Conservation (phyloP, 1,139 yeast species). For the Yamadazyma pseudoaaseri region DNA sequence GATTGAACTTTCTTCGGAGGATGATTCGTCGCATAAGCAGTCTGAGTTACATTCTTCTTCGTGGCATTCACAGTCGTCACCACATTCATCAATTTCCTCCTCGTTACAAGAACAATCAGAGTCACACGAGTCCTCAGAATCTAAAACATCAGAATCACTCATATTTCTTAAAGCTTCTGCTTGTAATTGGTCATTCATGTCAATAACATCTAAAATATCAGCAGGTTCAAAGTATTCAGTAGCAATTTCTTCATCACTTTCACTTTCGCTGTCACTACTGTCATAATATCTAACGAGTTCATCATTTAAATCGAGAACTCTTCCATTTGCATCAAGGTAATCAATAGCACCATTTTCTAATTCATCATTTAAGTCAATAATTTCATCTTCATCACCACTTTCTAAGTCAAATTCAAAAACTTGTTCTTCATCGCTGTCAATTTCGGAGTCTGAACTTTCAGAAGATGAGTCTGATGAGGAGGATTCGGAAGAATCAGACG, state of each 20-base stretch:
- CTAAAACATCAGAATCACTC: constrained; percentile 3
- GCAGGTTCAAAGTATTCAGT: constrained; percentile 23
- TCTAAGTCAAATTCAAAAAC: constrained; percentile 18
- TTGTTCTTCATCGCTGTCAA: constrained; percentile 14
- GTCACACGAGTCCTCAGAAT: constrained; percentile 11
- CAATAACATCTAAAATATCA: constrained; percentile 33
- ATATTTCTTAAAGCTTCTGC: constrained; percentile 26
- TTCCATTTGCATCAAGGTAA: constrained; percentile 34
- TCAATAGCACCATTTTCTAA: constrained; percentile 36
- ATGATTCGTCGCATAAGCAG: constrained; percentile 16
- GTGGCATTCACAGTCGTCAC: too few species aligned
- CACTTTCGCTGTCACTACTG: constrained; percentile 18
- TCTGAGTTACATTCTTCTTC: constrained; percentile 11
- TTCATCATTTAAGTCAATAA: constrained; percentile 37
- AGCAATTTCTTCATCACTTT: constrained; percentile 4
- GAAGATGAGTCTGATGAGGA: constrained; percentile 5
- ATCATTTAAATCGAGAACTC: constrained; percentile 39
- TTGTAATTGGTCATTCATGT: constrained; percentile 36
- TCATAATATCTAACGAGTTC: constrained; percentile 42
- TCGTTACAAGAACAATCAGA: constrained; percentile 16
- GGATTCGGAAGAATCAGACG: constrained; percentile 4
- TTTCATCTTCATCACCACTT: constrained; percentile 14
- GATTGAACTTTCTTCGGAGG: constrained; percentile 19
- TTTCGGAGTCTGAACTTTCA: constrained; percentile 8
- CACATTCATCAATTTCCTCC: too few species aligned